A percentile compares a stretch with the other conserved stretches of the same genome.
phyloP scores from a whole-genome alignment of 495 filamentous ascomycete species.

The Aspergillus bertholletiae region DNA sequence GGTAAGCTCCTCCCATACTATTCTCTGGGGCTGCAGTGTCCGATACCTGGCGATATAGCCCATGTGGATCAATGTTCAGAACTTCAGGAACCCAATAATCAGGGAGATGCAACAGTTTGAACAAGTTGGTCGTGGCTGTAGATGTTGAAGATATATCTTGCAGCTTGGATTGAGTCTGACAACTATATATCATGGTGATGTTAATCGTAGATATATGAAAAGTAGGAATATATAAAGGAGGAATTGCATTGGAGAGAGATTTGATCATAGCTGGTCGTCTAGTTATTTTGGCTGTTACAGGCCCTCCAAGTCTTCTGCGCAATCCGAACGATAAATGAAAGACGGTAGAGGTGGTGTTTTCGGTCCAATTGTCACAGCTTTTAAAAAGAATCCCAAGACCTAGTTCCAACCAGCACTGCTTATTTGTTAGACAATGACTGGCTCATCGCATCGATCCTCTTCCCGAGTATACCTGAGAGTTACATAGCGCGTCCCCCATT shows the following conservation, averaged over 20 bases:
- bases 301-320: constrained; percentile 3
- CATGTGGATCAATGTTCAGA: background rate
- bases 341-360: background rate
- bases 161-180: background rate
- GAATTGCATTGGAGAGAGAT: constrained; percentile 13
- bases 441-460: background rate
- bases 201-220: constrained; percentile 22
- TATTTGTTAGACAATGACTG: background rate
- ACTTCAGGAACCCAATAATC: background rate
- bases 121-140: background rate
- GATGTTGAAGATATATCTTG: background rate
- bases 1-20: background rate
- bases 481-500: constrained; percentile 21
- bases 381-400: constrained; percentile 26
- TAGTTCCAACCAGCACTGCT: constrained; percentile 34
- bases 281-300: background rate
- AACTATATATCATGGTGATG: constrained; percentile 17
- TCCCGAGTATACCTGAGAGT: constrained; percentile 21
- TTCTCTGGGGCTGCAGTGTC: background rate
- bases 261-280: constrained; percentile 19
- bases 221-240: constrained; percentile 16
- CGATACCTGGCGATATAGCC: background rate
- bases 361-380: constrained; percentile 4
- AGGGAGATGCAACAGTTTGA: background rate
- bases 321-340: constrained; percentile 25